Evolutionary conservation across 768 basidiomycete species (phyloP).

Genomic region (Boletus vermiculosoides): DNA sequence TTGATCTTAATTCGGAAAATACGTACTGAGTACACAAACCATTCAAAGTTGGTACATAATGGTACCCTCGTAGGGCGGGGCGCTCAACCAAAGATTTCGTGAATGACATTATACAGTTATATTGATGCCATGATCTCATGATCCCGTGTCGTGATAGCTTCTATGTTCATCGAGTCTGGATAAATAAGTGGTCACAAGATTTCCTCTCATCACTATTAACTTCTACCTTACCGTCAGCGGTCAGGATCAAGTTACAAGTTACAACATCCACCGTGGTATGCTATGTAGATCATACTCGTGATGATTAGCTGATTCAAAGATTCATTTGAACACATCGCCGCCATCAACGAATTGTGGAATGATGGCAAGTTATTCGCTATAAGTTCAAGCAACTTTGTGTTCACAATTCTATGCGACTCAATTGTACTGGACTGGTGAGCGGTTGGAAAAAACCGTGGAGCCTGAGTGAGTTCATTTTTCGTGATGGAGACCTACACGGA

Average conservation of each 20-base stretch:
- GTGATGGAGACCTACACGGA: neutral
- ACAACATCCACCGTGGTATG: neutral
- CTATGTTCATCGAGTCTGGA: neutral
- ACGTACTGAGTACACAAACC: neutral
- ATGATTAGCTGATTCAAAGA: slow-evolving; percentile 5
- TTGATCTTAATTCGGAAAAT: neutral
- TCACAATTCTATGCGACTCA: neutral
- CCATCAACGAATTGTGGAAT: no score
- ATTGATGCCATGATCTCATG: neutral
- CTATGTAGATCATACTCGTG: neutral
- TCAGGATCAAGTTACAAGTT: neutral
- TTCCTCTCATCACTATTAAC: neutral
- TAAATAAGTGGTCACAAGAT: neutral
- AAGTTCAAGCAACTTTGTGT: no score
- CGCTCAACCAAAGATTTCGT: neutral
- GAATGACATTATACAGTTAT: neutral
- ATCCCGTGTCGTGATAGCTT: neutral
- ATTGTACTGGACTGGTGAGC: neutral
- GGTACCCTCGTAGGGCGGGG: neutral
- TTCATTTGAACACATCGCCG: no score
- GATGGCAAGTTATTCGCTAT: no score
- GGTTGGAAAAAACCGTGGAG: neutral
- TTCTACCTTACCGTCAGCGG: neutral
- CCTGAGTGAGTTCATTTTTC: neutral
- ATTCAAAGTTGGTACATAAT: neutral